Base-by-base conservation (phyloP, 23 red algal species). In the Gracilaria gracilis region DNA sequence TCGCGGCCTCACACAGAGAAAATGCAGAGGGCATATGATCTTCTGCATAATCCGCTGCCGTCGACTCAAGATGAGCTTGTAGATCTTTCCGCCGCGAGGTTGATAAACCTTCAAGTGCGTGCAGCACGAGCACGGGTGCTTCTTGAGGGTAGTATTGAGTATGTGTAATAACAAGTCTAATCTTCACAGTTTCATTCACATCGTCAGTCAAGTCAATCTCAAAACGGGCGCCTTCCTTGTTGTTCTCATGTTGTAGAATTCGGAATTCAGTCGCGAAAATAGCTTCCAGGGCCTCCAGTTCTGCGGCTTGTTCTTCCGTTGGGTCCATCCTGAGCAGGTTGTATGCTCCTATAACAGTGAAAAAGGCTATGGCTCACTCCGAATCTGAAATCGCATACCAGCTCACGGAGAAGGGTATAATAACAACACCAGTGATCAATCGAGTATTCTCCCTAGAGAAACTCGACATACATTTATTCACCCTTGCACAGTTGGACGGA, bases 201-300 rank as follows among this genome's bases (percentile, higher is more conserved):
- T 84, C 81, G 38, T 95, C 83, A 25, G 48, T 33, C 57, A 95
- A 49, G 42, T 73, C 55, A 65, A 95, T 77, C 59, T 95, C 79
- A n/a, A 91, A 88, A 61, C 93, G 86, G 44, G 77, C 83, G 21
- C 82, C 86, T 31, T 50, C 55, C 19, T 21, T 53, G 19, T 31
- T 20, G 58, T 55, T 67, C n/a, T 50, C 32, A 47, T 64, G 38
- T 21, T 81, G 50, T 42, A 95, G 31, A 12, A 80, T 39, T 36
- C 48, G 48, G 57, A 72, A 90, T 32, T 95, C 93, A 19, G 21
- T 39, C 11, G 33, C 79, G 71, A 91, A 95, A 29, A 95, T 95
- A 1, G 93, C 93, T 34, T 88, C 93, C 23, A 95, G 79, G 38
- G 86, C 93, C 59, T 95, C 93, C 7, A 88, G 82, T 75, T 95